phyloP scores from a whole-genome alignment of 192 early-diverging fungal genomes.

The Diversispora eburnea region DNA sequence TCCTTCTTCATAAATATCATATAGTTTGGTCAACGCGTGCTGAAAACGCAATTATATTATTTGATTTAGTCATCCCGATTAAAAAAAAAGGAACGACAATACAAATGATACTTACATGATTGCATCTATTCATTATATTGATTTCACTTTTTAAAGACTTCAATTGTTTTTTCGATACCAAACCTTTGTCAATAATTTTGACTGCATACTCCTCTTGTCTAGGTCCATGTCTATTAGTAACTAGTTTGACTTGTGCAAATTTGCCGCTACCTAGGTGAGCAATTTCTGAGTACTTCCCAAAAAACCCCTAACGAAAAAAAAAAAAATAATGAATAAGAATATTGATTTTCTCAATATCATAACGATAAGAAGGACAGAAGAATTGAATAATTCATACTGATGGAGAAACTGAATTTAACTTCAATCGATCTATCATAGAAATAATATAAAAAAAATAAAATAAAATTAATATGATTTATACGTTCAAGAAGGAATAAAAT shows the following conservation, averaged over 20 bases:
- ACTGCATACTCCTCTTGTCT: neutral
- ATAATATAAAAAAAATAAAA: too few relatives aligned
- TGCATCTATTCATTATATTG: neutral
- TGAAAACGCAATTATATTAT: neutral
- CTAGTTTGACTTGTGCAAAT: conserved; percentile 1
- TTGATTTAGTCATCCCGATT: neutral
- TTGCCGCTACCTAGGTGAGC: conserved; percentile 11
- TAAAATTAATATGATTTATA: too few relatives aligned
- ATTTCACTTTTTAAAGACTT: neutral
- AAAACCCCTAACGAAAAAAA: too few relatives aligned
- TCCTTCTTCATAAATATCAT: neutral
- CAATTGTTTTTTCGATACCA: neutral
- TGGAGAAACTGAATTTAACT: too few relatives aligned
- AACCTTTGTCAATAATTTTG: conserved; percentile 6
- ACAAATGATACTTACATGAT: neutral
- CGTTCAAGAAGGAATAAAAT: too few relatives aligned
- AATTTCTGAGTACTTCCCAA: too few relatives aligned
- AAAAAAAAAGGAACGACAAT: neutral
- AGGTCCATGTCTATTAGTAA: neutral
- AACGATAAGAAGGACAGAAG: too few relatives aligned
- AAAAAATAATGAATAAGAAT: too few relatives aligned
- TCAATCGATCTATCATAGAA: too few relatives aligned
- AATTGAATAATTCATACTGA: too few relatives aligned
- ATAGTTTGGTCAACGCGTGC: neutral
- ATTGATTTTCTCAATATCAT: too few relatives aligned